A percentile compares a stretch with the other conserved stretches of the same genome.
Conservation (phyloP, 108 stramenopile genomes). For the Fragilaria crotonensis region DNA sequence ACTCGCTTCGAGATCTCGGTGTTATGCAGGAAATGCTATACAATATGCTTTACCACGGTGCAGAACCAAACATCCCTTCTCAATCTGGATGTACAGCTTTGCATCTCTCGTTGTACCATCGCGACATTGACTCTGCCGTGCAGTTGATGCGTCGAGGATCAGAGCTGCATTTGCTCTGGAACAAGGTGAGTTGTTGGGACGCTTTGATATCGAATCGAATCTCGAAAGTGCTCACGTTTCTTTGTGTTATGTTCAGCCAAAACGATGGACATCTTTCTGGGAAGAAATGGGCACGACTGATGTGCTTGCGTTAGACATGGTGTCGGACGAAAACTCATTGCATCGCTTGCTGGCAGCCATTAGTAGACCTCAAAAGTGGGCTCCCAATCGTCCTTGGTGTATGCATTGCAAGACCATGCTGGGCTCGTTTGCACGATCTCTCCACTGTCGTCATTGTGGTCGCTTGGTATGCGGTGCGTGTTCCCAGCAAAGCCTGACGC, state of each 20-base stretch:
- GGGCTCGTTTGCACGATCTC: conserved; percentile 35
- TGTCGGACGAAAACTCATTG: conserved; percentile 44
- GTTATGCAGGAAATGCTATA: conserved; percentile 65
- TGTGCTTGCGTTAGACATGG: conserved; percentile 73
- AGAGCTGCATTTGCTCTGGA: conserved; percentile 72
- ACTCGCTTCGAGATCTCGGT: conserved; percentile 35
- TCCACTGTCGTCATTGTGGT: conserved; percentile 74
- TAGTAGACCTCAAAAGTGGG: conserved; percentile 33
- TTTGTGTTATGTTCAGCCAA: conserved; percentile 33
- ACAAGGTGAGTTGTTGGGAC: conserved; percentile 55
- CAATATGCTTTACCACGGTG: conserved; percentile 62
- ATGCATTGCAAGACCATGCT: conserved; percentile 73
- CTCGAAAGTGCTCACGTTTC: no score
- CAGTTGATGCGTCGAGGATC: conserved; percentile 57
- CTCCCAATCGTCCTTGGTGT: conserved; percentile 57
- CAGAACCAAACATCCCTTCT: conserved; percentile 66
- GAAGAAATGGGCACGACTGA: conserved; percentile 57
- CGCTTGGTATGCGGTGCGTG: conserved; percentile 64
- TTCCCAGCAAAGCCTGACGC: conserved; percentile 13
- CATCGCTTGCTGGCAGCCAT: conserved; percentile 64
- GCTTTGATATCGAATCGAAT: no score
- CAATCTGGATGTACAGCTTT: conserved; percentile 75
- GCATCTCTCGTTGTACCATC: conserved; percentile 72
- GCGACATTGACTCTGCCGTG: conserved; percentile 62
- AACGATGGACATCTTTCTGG: conserved; percentile 74